These are phyloP conservation scores for Lachnellula subtilissima DNA, from an alignment of 2,329 filamentous ascomycete genomes.

Conservation along the genomic window DNA sequence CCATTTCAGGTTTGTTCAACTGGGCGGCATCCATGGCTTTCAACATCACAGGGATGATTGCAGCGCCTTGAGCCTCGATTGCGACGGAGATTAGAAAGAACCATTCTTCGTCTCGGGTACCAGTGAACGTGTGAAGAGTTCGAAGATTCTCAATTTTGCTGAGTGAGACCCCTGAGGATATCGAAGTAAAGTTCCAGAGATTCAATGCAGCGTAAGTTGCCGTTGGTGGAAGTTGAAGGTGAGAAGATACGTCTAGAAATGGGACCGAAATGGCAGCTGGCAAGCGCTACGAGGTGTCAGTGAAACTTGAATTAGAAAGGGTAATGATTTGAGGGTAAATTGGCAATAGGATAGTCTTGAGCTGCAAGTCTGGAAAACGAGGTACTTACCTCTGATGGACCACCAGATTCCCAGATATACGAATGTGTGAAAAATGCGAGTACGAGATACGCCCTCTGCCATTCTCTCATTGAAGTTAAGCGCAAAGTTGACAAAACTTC, in stretches of 20 bases:
- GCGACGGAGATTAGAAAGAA: slow-evolving; percentile 88
- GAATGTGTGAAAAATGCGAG: slow-evolving; percentile 76
- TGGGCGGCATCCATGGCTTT: slow-evolving; percentile 67
- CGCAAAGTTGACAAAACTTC: slow-evolving; percentile 63
- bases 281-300: slow-evolving; percentile 44
- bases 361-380: no score
- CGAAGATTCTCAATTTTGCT: slow-evolving; percentile 56
- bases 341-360: no score
- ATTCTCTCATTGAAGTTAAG: slow-evolving; percentile 63
- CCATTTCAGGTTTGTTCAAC: slow-evolving; percentile 51
- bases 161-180: slow-evolving; percentile 42
- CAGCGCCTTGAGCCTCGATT: slow-evolving; percentile 77
- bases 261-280: slow-evolving; percentile 75
- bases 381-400: slow-evolving; percentile 60
- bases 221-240: slow-evolving; percentile 77
- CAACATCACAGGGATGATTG: slow-evolving; percentile 72
- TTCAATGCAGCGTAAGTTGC: slow-evolving; percentile 86
- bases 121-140: slow-evolving; percentile 78
- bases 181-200: slow-evolving; percentile 82
- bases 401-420: slow-evolving; percentile 84
- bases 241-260: slow-evolving; percentile 64
- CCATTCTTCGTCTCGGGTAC: slow-evolving; percentile 87
- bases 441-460: slow-evolving; percentile 75
- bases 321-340: no score
- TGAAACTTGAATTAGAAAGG: neutral